These are phyloP conservation scores for Trichoderma citrinoviride DNA, from an alignment of 2,329 filamentous ascomycete genomes.

Conservation along the genomic window DNA sequence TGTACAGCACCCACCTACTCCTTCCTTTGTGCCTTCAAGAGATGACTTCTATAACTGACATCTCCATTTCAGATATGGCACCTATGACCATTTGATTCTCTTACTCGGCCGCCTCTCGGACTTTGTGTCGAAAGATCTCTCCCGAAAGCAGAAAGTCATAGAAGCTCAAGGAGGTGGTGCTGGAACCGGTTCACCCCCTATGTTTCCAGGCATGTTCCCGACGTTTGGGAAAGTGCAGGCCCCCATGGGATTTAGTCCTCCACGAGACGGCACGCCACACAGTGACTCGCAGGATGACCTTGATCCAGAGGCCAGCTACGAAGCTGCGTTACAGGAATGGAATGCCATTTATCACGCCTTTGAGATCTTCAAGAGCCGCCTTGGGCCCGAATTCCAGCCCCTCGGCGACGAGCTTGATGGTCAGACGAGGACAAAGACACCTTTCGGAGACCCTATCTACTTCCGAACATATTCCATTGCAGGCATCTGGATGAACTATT, in stretches of 20 bases:
- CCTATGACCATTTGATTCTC: constrained; percentile 82
- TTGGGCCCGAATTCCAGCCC: constrained; percentile 74
- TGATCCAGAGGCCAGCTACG: constrained; percentile 61
- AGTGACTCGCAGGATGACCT: constrained; percentile 47
- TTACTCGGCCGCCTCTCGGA: constrained; percentile 75
- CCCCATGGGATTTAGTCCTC: constrained; percentile 54
- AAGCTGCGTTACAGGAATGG: constrained; percentile 77
- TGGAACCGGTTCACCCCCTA: constrained; percentile 38
- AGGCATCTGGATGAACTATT: constrained; percentile 82
- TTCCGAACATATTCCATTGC: constrained; percentile 87
- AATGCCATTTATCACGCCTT: constrained; percentile 70
- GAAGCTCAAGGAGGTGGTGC: constrained; percentile 33
- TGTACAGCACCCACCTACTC: constrained; percentile 31
- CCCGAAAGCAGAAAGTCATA: constrained; percentile 68
- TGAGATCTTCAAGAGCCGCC: constrained; percentile 59
- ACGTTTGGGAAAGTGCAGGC: constrained; percentile 48
- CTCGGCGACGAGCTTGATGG: constrained; percentile 64
- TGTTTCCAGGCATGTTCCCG: constrained; percentile 57
- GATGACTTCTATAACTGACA: constrained; percentile 28
- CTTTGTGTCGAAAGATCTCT: constrained; percentile 74
- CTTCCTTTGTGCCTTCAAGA: too few relatives aligned
- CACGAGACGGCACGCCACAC: constrained; percentile 14
- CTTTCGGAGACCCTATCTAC: constrained; percentile 77
- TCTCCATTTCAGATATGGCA: constrained; percentile 64
- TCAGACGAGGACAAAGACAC: constrained; percentile 55